phyloP scores from a whole-genome alignment of 768 basidiomycete species.

The Panellus pusillus region DNA sequence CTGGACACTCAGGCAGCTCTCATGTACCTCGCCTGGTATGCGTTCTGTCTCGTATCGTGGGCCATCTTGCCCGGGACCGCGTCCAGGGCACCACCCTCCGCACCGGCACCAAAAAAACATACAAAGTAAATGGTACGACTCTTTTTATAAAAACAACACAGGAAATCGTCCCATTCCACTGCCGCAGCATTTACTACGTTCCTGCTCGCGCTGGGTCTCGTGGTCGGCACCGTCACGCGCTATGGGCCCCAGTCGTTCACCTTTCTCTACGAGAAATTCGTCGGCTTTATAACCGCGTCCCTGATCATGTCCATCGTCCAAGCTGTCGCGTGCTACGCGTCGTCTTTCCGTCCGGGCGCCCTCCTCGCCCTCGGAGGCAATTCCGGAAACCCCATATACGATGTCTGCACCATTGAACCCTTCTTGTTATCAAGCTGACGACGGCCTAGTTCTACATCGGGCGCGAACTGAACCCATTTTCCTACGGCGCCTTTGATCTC shows the following conservation, averaged over 20 bases:
- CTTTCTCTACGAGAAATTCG: slow-evolving; percentile 89
- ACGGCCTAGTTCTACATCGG: slow-evolving; percentile 83
- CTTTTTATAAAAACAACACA: background rate
- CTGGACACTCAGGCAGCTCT: slow-evolving; percentile 78
- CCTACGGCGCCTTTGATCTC: slow-evolving; percentile 66
- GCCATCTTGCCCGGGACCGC: slow-evolving; percentile 72
- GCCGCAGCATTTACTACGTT: slow-evolving; percentile 83
- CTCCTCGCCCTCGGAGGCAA: slow-evolving; percentile 94
- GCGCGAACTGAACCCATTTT: slow-evolving; percentile 85
- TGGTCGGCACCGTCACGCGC: slow-evolving; percentile 66
- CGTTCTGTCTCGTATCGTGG: slow-evolving; percentile 85
- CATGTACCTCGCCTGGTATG: slow-evolving; percentile 87
- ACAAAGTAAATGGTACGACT: slow-evolving; percentile 91
- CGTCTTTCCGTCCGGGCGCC: slow-evolving; percentile 66
- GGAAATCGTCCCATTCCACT: no score
- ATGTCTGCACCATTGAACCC: slow-evolving; percentile 54
- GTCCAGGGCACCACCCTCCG: slow-evolving; percentile 71
- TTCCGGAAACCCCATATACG: slow-evolving; percentile 82
- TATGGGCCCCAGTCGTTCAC: slow-evolving; percentile 82
- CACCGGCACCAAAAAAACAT: slow-evolving; percentile 72
- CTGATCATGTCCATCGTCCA: slow-evolving; percentile 77
- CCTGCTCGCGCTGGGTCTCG: slow-evolving; percentile 75
- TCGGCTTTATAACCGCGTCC: slow-evolving; percentile 84
- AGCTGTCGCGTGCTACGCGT: slow-evolving; percentile 65
- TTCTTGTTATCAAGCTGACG: background rate